Evolutionary conservation across 2,329 filamentous ascomycete species (phyloP).

Genomic region (Sclerotinia nivalis): DNA sequence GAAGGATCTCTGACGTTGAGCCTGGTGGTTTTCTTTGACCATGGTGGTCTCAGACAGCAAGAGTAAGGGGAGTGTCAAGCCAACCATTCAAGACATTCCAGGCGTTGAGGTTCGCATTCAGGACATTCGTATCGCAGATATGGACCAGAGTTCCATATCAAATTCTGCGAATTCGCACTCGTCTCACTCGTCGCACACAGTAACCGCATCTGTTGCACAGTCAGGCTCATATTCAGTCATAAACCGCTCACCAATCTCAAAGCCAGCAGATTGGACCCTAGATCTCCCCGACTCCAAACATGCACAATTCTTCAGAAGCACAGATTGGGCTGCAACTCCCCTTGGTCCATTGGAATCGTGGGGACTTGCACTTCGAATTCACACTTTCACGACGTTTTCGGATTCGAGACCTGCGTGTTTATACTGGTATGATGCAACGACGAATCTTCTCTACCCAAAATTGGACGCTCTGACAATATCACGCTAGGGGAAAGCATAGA

Average conservation of each 20-base stretch:
- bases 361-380: slow-evolving; percentile 30
- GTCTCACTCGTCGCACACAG: neutral
- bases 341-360: slow-evolving; percentile 33
- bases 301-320: slow-evolving; percentile 31
- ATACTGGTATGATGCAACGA: slow-evolving; percentile 31
- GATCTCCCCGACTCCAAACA: slow-evolving; percentile 32
- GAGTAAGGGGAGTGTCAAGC: neutral
- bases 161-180: neutral
- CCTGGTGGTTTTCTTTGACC: neutral
- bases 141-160: neutral
- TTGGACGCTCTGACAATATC: slow-evolving; percentile 3
- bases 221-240: neutral
- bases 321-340: slow-evolving; percentile 32
- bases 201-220: neutral
- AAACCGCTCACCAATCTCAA: neutral
- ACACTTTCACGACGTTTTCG: slow-evolving; percentile 32
- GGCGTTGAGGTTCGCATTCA: neutral
- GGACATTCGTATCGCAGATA: neutral
- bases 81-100: neutral
- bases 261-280: slow-evolving; percentile 28
- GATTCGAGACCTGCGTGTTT: slow-evolving; percentile 33
- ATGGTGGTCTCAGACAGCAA: neutral
- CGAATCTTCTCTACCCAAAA: neutral
- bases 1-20: neutral
- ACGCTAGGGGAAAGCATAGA: slow-evolving; percentile 32